Evolutionary conservation across 2,329 filamentous ascomycete genomes (phyloP), one percentile per base, ranked within the genome.

Genomic region (Fusarium humuli): DNA sequence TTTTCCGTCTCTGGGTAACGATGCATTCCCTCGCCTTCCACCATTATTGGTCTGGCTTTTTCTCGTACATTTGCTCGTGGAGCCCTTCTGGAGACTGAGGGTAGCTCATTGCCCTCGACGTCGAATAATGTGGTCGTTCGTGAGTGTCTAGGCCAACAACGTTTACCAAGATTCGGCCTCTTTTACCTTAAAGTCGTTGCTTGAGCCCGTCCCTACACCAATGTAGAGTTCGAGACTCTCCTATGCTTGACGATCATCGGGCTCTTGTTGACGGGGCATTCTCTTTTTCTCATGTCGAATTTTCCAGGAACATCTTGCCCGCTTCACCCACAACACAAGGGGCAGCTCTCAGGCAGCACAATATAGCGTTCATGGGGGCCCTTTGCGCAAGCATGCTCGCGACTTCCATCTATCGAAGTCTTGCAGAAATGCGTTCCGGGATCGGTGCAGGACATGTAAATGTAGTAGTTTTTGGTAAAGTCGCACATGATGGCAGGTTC

Each of bases 321-420:
- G n/a, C 34, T 64, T 78, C 77, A 83, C 45, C 80, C 76, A 44
- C 77, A 78, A 69, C 83, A 85, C 7, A 85, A 74, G 5, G 83
- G 83, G 70, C 83, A 92, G 75, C 86, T 86, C 58, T 90, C 90
- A 13, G 89, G 87, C 29, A 91, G 81, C 45, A 93, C 87, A 73
- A 94, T 93, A 74, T 91, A 93, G 70, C 91, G 86, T 78, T 93
- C 91, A 77, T 94, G 91, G 29, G 91, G 91, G 1, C 90, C 87
- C 59, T 85, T 84, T 8, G 86, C 76, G 73, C 91, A 94, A 32
- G 86, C 82, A 32, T 84, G 80, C 61, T 88, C 85, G 68, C 84
- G 85, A 76, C 83, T 87, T 59, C 90, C 91, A 73, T 94, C 91
- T 55, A 90, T 83, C 2, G 88, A 88, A 3, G 90, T 92, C 69